These are phyloP conservation scores for Collariella sp. DNA, from an alignment of 495 filamentous ascomycete genomes.

Conservation along the genomic window DNA sequence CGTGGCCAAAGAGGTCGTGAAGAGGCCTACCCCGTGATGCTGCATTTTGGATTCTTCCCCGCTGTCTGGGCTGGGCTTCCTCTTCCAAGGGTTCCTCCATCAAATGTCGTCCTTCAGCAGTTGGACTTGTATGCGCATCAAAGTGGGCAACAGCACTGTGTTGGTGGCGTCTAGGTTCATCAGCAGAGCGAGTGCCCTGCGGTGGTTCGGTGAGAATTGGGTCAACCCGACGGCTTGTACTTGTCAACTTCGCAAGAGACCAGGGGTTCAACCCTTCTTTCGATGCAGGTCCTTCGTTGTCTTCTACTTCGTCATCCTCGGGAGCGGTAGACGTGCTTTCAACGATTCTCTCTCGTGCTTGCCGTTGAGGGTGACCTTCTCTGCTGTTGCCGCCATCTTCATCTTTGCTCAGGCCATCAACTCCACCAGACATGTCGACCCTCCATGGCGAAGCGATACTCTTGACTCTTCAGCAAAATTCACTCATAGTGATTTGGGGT, in stretches of 20 bases:
- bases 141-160: too few species aligned
- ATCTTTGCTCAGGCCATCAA: slow-evolving; percentile 8
- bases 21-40: background rate
- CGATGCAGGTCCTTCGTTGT: background rate
- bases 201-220: background rate
- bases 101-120: background rate
- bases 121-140: background rate
- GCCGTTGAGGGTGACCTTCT: too few species aligned
- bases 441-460: slow-evolving; percentile 6
- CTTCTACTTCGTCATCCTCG: background rate
- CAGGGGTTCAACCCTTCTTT: slow-evolving; percentile 23
- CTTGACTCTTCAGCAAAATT: background rate
- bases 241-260: slow-evolving; percentile 16
- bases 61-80: background rate
- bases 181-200: background rate
- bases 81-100: too few species aligned
- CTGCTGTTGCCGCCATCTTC: too few species aligned
- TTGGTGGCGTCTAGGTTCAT: background rate
- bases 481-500: background rate
- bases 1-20: background rate
- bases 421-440: slow-evolving; percentile 17
- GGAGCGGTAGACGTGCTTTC: background rate
- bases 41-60: background rate
- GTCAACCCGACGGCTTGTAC: background rate
- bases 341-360: background rate